Evolutionary conservation across 2,329 filamentous ascomycete species (phyloP).

Genomic region (Penicillium sp.): DNA sequence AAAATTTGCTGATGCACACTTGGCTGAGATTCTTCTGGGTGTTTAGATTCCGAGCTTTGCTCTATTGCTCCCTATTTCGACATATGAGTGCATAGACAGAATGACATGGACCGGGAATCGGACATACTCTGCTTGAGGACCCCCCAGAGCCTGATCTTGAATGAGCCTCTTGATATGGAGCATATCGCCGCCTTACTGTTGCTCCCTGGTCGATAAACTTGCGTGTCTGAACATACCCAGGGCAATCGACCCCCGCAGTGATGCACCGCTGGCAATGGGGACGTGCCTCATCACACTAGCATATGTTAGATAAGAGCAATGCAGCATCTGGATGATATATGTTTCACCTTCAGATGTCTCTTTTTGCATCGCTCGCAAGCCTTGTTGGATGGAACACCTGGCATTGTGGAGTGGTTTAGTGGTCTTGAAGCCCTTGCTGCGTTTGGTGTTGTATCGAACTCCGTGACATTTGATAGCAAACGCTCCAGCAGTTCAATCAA

Average conservation of each 20-base stretch:
- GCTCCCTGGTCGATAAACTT: constrained; percentile 48
- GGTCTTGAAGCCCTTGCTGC: neutral
- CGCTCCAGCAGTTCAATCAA: neutral
- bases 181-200: constrained; percentile 42
- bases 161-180: constrained; percentile 36
- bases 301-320: neutral
- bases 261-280: constrained; percentile 41
- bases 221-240: constrained; percentile 45
- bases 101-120: neutral
- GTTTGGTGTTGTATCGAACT: constrained; percentile 1
- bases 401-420: constrained; percentile 27
- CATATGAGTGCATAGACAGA: neutral
- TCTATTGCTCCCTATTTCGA: constrained; percentile 1
- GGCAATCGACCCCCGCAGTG: constrained; percentile 40
- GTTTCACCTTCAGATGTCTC: constrained; percentile 39
- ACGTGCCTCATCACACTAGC: constrained; percentile 43
- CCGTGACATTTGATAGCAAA: neutral
- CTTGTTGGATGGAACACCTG: constrained; percentile 43
- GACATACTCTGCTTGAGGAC: constrained; percentile 8
- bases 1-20: neutral
- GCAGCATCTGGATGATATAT: neutral
- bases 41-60: constrained; percentile 1
- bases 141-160: constrained; percentile 5
- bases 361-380: constrained; percentile 44
- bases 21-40: neutral